Conservation (phyloP, 306 rosid species). For the Fragaria vesca region DNA sequence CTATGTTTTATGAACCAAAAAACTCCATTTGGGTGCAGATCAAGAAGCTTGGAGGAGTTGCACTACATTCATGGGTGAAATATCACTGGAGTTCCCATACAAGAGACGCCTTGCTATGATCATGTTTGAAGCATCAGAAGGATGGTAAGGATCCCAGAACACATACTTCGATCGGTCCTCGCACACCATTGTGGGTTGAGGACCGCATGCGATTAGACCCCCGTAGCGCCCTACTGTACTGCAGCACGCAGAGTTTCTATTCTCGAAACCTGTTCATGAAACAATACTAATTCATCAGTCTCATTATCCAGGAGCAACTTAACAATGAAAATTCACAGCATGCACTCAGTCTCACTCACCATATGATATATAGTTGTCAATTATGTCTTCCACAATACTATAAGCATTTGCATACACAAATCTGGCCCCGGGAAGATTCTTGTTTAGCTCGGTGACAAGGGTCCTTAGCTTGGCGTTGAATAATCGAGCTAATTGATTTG, state of each 20-base stretch:
- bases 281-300: background rate
- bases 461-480: slow-evolving; percentile 49
- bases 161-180: slow-evolving; percentile 54
- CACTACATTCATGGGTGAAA: slow-evolving; percentile 57
- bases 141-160: slow-evolving; percentile 76
- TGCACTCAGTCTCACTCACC: slow-evolving; percentile 32
- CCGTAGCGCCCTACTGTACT: slow-evolving; percentile 50
- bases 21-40: background rate
- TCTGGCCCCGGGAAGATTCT: slow-evolving; percentile 37
- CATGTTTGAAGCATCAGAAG: slow-evolving; percentile 57
- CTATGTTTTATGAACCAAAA: too few species aligned
- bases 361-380: slow-evolving; percentile 39
- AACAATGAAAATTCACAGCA: background rate
- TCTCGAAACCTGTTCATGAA: slow-evolving; percentile 50
- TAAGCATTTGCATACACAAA: slow-evolving; percentile 70
- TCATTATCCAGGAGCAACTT: background rate
- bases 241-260: slow-evolving; percentile 57
- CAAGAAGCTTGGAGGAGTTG: slow-evolving; percentile 38
- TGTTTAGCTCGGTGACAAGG: slow-evolving; percentile 45
- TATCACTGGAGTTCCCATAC: slow-evolving; percentile 40
- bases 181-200: slow-evolving; percentile 47
- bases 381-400: slow-evolving; percentile 49
- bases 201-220: slow-evolving; percentile 58
- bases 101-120: slow-evolving; percentile 47
- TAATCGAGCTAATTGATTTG: slow-evolving; percentile 49